These are phyloP conservation scores for Malus domestica DNA, from an alignment of 306 rosid genomes.

Conservation along the genomic window DNA sequence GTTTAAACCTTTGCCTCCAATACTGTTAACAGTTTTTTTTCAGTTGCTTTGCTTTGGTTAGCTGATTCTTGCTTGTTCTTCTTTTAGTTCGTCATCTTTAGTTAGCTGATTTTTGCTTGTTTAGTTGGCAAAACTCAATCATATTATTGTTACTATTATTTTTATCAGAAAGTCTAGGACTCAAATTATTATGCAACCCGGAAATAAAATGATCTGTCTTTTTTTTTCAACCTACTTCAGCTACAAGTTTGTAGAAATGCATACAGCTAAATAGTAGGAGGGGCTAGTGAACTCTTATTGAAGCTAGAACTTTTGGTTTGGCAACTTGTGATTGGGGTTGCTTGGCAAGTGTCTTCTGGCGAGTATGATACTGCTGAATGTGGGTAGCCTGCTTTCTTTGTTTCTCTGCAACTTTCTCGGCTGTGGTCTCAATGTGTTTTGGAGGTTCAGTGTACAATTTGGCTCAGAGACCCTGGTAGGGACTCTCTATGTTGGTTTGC, in stretches of 20 bases:
- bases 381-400: not conserved
- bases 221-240: no score
- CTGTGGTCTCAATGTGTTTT: not conserved
- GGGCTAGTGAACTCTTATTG: not conserved
- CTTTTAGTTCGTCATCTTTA: not conserved
- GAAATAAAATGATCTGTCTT: no score
- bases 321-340: not conserved
- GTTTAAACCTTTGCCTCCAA: not conserved
- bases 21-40: not conserved
- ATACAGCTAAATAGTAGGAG: not conserved
- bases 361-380: no score
- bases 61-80: not conserved
- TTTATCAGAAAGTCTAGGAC: not conserved
- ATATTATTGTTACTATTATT: not conserved
- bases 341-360: not conserved
- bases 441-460: not conserved
- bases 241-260: not conserved
- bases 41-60: not conserved
- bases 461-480: not conserved
- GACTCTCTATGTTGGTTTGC: not conserved
- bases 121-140: not conserved
- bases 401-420: not conserved
- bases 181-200: not conserved
- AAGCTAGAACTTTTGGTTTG: not conserved
- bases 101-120: not conserved